Evolutionary conservation across 139 green algal genomes (phyloP).

Genomic region (Chlamydomonas applanata): DNA sequence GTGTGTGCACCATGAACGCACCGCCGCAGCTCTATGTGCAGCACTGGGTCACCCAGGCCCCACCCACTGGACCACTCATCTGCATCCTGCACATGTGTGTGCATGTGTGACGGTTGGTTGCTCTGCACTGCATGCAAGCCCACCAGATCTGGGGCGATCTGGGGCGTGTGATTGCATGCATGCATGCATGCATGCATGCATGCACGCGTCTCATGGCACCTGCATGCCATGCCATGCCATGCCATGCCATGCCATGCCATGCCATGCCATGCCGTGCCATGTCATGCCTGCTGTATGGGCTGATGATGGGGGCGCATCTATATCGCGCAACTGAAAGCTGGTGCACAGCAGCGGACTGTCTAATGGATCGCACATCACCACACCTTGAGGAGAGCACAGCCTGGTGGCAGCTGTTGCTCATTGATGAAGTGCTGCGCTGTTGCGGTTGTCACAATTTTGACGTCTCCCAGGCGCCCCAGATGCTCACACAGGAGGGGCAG

Average conservation of each 20-base stretch:
- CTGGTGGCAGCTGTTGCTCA: not conserved
- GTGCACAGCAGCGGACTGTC: no score
- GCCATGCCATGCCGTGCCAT: no score
- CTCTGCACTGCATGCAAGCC: no score
- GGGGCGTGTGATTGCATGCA: not conserved
- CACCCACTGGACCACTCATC: conserved; percentile 26
- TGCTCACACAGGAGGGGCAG: not conserved
- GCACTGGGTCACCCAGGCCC: conserved; percentile 71
- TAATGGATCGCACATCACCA: no score
- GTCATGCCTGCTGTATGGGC: no score
- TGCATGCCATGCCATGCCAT: not conserved
- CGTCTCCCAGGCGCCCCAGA: conserved; percentile 6
- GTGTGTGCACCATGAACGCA: conserved; percentile 28
- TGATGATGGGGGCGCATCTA: no score
- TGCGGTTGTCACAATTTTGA: conserved; percentile 18
- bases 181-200: no score
- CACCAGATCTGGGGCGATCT: not conserved
- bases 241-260: not conserved
- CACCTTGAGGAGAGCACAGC: not conserved
- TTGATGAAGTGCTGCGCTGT: conserved; percentile 13
- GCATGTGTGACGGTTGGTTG: no score
- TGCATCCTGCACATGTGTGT: conserved; percentile 15
- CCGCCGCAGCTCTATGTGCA: conserved; percentile 92
- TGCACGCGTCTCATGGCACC: no score
- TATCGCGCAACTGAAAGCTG: not conserved